phyloP scores from a whole-genome alignment of 2,329 filamentous ascomycete species.

The Hypoxylon sp. region DNA sequence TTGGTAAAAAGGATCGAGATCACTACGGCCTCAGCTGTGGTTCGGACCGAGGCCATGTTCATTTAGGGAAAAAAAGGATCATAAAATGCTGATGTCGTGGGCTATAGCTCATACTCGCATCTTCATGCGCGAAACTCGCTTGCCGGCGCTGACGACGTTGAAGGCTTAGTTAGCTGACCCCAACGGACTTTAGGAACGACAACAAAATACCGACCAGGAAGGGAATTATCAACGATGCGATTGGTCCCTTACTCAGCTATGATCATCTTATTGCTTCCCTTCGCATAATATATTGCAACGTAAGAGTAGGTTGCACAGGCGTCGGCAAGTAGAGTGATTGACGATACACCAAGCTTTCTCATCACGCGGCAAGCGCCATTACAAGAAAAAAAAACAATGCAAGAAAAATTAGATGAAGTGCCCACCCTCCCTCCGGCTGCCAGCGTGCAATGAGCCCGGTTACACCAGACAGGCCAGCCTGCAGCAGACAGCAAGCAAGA shows the following conservation, averaged over 20 bases:
- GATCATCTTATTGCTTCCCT: constrained; percentile 3
- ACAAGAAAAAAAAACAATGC: constrained; percentile 16
- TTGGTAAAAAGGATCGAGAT: constrained; percentile 27
- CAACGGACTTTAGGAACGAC: constrained; percentile 5
- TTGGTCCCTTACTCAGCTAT: constrained; percentile 16
- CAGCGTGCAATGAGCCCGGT: constrained; percentile 21
- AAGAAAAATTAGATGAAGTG: constrained; percentile 27
- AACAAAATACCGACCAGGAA: constrained; percentile 44
- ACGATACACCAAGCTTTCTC: constrained; percentile 26
- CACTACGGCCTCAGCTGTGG: constrained; percentile 13
- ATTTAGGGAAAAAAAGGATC: too few species aligned
- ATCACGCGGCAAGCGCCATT: constrained; percentile 33
- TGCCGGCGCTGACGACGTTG: constrained; percentile 14
- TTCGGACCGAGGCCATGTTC: constrained; percentile 23
- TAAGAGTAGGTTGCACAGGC: constrained; percentile 20
- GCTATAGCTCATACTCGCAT: constrained; percentile 3
- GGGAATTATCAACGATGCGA: constrained; percentile 49
- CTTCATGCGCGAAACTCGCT: constrained; percentile 7
- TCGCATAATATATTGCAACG: constrained; percentile 27
- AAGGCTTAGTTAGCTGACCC: constrained; percentile 10
- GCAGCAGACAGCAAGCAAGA: constrained; percentile 37
- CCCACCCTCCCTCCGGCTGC: constrained; percentile 20
- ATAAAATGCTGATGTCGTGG: constrained; percentile 4
- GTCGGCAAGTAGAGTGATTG: constrained; percentile 22
- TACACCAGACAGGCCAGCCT: constrained; percentile 31